Evolutionary conservation across 805 yeast genomes (phyloP), one percentile per base, ranked within the genome.

Genomic region (Wickerhamiella spandovensis): DNA sequence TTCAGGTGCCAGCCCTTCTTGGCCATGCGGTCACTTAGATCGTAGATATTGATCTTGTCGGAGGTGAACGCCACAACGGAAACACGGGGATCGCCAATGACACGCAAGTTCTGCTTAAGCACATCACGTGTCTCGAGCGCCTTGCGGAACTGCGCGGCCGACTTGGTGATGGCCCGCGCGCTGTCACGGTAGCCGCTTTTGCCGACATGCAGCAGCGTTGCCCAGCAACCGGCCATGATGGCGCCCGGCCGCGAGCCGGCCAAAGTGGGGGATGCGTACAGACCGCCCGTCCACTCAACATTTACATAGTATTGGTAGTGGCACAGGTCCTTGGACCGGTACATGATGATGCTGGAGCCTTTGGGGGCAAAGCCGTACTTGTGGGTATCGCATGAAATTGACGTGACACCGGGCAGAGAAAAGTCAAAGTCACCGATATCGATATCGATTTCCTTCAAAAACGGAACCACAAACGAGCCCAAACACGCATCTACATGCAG

Each of bases 201-300:
- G 39, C 98, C 98, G 50, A 89, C 72, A 54, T 75, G 73, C 44
- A 90, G 68, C 74, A 90, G 68, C 0, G 97, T 88, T 0, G 96
- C 94, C 97, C 97, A 92, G 65, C 97, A 89, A 0, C 97, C 97
- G n/a, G 84, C 97, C 74, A 88, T 84, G 35, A 90, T 71, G 0
- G 97, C 97, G 46, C 98, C 98, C 0, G 97, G 97, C 56, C 97
- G 76, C 10, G 95, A 85, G 1, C 98, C 98, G 0, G 97, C 97
- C 47, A 92, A 69, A 0, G 97, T 92, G 1, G 97, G 97, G 0
- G 96, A 86, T 0, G 97, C 98, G 62, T 90, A 90, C 57, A 90
- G 71, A 0, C 98, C 98, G 30, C 98, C 98, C 4, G 80, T 72
- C 98, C 98, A 90, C 54, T 81, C 85, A 1, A 86, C 71, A 48